These are phyloP conservation scores for Chalciporus chontae DNA, from an alignment of 768 basidiomycete genomes.

Conservation along the genomic window DNA sequence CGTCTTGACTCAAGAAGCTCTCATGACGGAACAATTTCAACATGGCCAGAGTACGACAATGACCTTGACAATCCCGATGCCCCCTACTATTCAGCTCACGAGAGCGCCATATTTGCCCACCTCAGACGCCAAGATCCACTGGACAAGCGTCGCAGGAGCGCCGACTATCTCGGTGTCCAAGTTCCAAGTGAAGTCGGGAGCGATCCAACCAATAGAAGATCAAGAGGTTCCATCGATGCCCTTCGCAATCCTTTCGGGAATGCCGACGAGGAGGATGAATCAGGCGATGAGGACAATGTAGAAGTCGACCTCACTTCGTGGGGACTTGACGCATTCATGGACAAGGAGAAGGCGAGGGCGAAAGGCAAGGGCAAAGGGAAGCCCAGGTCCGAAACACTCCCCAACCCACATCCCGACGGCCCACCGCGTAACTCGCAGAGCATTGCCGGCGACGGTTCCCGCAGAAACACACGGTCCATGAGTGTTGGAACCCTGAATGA, in stretches of 20 bases:
- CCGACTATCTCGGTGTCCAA: slow-evolving; percentile 64
- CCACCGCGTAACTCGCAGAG: slow-evolving; percentile 41
- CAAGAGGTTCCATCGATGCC: slow-evolving; percentile 56
- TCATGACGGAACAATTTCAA: neutral
- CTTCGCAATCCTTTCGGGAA: slow-evolving; percentile 72
- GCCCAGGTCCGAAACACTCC: slow-evolving; percentile 36
- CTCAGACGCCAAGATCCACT: slow-evolving; percentile 55
- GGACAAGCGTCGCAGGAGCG: slow-evolving; percentile 49
- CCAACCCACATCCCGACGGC: slow-evolving; percentile 40
- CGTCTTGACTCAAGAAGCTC: neutral
- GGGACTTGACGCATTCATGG: slow-evolving; percentile 77
- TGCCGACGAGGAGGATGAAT: slow-evolving; percentile 56
- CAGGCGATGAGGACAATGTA: slow-evolving; percentile 44
- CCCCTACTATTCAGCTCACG: slow-evolving; percentile 64
- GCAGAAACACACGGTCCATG: slow-evolving; percentile 54
- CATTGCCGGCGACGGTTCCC: slow-evolving; percentile 38
- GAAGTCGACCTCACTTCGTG: slow-evolving; percentile 83
- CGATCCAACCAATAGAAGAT: slow-evolving; percentile 44
- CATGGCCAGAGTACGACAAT: slow-evolving; percentile 78
- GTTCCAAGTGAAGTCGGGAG: slow-evolving; percentile 64
- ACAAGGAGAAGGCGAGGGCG: slow-evolving; percentile 61
- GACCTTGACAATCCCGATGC: slow-evolving; percentile 65
- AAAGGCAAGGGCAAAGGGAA: slow-evolving; percentile 38
- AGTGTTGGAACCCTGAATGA: slow-evolving; percentile 64
- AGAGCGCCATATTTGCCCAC: slow-evolving; percentile 85